Evolutionary conservation across 345 rosid genomes (phyloP).

Genomic region (Eucalyptus marginata): DNA sequence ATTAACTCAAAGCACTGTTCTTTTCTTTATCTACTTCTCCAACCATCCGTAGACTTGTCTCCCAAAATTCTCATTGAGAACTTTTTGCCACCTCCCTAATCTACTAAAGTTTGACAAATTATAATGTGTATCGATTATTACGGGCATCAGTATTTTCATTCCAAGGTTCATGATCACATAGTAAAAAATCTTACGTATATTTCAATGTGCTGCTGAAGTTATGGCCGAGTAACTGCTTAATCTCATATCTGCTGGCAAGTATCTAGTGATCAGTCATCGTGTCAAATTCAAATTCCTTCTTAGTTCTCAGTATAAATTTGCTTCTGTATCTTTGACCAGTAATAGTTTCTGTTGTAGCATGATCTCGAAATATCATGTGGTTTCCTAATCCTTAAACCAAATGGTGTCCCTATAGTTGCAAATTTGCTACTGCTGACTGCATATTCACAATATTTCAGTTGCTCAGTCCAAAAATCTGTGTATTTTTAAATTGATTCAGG

Average conservation of each 20-base stretch:
- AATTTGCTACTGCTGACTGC: background rate
- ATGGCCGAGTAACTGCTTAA: background rate
- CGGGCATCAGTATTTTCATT: background rate
- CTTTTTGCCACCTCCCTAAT: background rate
- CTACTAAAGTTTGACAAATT: background rate
- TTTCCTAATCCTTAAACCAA: background rate
- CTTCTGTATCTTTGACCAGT: background rate
- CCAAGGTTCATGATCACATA: background rate
- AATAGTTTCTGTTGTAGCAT: background rate
- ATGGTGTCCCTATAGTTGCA: background rate
- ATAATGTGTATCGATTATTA: background rate
- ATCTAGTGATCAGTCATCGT: background rate
- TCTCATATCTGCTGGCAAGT: background rate
- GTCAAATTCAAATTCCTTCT: background rate
- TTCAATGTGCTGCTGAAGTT: background rate
- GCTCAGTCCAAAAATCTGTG: background rate
- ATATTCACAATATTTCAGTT: background rate
- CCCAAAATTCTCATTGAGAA: background rate
- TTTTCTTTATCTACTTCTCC: background rate
- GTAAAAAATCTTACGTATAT: background rate
- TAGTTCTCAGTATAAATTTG: background rate
- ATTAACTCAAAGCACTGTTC: background rate
- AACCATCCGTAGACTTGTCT: background rate
- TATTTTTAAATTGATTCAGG: background rate
- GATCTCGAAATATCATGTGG: background rate